phyloP scores from a whole-genome alignment of 345 rosid species.

The Euphorbia lathyris region DNA sequence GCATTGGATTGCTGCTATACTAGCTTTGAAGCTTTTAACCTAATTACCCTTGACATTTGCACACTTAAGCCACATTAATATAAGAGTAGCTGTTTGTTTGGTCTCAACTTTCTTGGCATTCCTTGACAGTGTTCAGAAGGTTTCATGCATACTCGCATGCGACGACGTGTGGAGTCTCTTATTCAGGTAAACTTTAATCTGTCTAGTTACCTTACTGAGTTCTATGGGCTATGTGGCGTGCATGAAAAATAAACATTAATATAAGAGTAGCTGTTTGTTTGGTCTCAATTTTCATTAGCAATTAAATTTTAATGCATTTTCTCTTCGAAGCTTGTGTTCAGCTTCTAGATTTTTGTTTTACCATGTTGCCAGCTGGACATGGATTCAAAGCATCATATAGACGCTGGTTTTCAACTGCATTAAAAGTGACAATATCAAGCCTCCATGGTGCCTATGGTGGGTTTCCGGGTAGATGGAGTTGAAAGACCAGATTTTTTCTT shows the following conservation, averaged over 20 bases:
- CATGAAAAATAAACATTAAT: no score
- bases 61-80: background rate
- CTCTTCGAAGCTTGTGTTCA: background rate
- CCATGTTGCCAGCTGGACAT: constrained; percentile 1
- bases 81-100: background rate
- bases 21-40: background rate
- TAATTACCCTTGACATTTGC: background rate
- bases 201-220: background rate
- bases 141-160: constrained; percentile 97
- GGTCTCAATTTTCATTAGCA: no score
- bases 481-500: background rate
- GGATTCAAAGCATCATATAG: no score
- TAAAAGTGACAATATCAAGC: background rate
- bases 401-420: no score
- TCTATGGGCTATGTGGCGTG: background rate
- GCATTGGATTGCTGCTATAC: background rate
- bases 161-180: constrained; percentile 84
- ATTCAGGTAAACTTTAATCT: constrained; percentile 55
- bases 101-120: constrained; percentile 14
- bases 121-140: constrained; percentile 75
- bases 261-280: no score
- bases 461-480: background rate
- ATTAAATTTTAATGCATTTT: background rate
- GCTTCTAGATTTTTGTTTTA: background rate
- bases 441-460: background rate